Evolutionary conservation across 2,329 filamentous ascomycete genomes (phyloP).

Genomic region (Aspergillus niger): DNA sequence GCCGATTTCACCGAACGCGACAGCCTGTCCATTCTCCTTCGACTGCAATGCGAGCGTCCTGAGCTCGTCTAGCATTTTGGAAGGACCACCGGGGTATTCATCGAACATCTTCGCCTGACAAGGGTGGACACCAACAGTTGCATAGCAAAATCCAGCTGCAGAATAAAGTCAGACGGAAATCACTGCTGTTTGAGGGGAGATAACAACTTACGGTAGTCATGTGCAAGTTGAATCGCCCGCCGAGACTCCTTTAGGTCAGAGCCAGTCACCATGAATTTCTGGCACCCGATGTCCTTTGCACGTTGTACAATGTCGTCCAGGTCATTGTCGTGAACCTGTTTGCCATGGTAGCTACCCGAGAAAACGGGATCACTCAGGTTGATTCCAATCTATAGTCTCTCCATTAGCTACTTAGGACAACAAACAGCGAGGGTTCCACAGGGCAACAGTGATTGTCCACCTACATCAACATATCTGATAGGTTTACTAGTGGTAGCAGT

Average conservation of each 20-base stretch:
- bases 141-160: conserved; percentile 76
- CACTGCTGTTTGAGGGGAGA: conserved; percentile 14
- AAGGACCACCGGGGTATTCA: conserved; percentile 50
- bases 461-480: conserved; percentile 52
- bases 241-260: conserved; percentile 79
- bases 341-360: conserved; percentile 79
- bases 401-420: conserved; percentile 17
- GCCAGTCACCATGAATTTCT: conserved; percentile 90
- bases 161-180: conserved; percentile 12
- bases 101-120: conserved; percentile 83
- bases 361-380: conserved; percentile 94
- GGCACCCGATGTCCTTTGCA: conserved; percentile 75
- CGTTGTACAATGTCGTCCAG: conserved; percentile 71
- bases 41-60: conserved; percentile 63
- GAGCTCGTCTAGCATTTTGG: conserved; percentile 59
- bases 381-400: conserved; percentile 70
- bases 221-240: conserved; percentile 72
- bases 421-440: not conserved
- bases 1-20: conserved; percentile 91
- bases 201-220: conserved; percentile 66
- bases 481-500: conserved; percentile 18
- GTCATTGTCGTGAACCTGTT: conserved; percentile 56
- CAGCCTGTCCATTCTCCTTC: conserved; percentile 61
- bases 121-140: conserved; percentile 91
- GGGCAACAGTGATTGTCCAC: conserved; percentile 21